phyloP scores from a whole-genome alignment of 768 basidiomycete genomes.

The Lentinula sp. region DNA sequence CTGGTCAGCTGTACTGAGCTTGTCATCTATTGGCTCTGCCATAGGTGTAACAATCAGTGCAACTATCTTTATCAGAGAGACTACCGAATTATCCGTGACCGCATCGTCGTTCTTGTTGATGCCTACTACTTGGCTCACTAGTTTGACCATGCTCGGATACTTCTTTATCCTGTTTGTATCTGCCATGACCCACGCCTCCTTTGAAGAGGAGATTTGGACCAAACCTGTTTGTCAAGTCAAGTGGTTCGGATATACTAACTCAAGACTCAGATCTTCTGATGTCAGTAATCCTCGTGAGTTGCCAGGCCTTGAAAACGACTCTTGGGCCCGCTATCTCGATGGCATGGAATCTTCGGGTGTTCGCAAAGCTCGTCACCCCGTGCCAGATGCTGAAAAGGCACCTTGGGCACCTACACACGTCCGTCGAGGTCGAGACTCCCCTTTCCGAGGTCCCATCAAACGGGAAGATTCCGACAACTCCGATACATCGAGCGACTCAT shows the following conservation, averaged over 20 bases:
- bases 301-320: constrained; percentile 21
- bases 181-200: constrained; percentile 36
- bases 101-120: constrained; percentile 43
- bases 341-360: constrained; percentile 7
- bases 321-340: constrained; percentile 11
- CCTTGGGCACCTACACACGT: constrained; percentile 42
- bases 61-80: constrained; percentile 6
- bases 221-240: constrained; percentile 43
- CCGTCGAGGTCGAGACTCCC: constrained; percentile 53
- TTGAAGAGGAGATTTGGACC: constrained; percentile 46
- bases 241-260: constrained; percentile 42
- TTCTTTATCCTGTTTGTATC: constrained; percentile 47
- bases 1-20: constrained; percentile 46
- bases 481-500: constrained; percentile 10
- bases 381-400: constrained; percentile 27
- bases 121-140: constrained; percentile 41
- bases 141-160: constrained; percentile 42
- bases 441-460: constrained; percentile 29
- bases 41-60: constrained; percentile 8
- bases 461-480: constrained; percentile 11
- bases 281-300: background rate
- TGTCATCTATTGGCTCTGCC: constrained; percentile 32
- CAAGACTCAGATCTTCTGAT: constrained; percentile 1
- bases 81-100: constrained; percentile 34
- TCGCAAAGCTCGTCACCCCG: constrained; percentile 10